Percentiles rank a stretch among this genome's conserved stretches.
These are phyloP conservation scores for Hebeloma cylindrosporum DNA, from an alignment of 768 basidiomycete genomes.

Conservation along the genomic window DNA sequence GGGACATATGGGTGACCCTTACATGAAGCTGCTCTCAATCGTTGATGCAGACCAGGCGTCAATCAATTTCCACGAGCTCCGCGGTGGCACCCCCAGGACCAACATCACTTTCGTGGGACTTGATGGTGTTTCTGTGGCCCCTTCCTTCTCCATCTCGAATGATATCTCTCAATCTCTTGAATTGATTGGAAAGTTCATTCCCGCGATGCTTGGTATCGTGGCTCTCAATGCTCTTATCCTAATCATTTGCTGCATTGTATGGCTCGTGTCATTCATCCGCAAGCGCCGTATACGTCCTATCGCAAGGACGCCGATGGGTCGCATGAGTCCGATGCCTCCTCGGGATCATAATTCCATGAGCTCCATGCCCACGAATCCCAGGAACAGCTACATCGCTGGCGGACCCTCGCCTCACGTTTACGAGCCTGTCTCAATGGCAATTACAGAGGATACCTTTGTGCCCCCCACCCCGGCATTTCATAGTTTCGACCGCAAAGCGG, in stretches of 20 bases:
- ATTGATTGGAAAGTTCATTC: slow-evolving; percentile 63
- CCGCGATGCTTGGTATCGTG: slow-evolving; percentile 72
- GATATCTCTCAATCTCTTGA: slow-evolving; percentile 60
- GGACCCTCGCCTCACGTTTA: slow-evolving; percentile 47
- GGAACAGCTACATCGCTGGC: slow-evolving; percentile 42
- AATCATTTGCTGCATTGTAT: slow-evolving; percentile 53
- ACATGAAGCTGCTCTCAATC: slow-evolving; percentile 71
- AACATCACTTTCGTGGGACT: slow-evolving; percentile 71
- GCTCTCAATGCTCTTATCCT: slow-evolving; percentile 77
- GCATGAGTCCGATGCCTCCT: slow-evolving; percentile 40
- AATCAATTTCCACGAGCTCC: slow-evolving; percentile 61
- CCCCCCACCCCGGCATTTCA: slow-evolving; percentile 64
- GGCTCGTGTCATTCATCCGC: slow-evolving; percentile 53
- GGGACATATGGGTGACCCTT: slow-evolving; percentile 71
- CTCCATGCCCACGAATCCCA: slow-evolving; percentile 27
- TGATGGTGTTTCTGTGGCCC: slow-evolving; percentile 38
- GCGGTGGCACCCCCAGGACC: slow-evolving; percentile 62
- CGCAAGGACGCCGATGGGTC: slow-evolving; percentile 24
- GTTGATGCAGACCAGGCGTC: slow-evolving; percentile 71
- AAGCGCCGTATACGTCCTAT: slow-evolving; percentile 36
- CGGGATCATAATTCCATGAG: too few relatives aligned
- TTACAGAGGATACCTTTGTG: slow-evolving; percentile 56
- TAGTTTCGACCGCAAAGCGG: slow-evolving; percentile 33
- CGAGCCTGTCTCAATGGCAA: slow-evolving; percentile 70
- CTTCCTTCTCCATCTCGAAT: slow-evolving; percentile 54